These are phyloP conservation scores for Neurospora terricola DNA, from an alignment of 495 filamentous ascomycete species.

Conservation along the genomic window DNA sequence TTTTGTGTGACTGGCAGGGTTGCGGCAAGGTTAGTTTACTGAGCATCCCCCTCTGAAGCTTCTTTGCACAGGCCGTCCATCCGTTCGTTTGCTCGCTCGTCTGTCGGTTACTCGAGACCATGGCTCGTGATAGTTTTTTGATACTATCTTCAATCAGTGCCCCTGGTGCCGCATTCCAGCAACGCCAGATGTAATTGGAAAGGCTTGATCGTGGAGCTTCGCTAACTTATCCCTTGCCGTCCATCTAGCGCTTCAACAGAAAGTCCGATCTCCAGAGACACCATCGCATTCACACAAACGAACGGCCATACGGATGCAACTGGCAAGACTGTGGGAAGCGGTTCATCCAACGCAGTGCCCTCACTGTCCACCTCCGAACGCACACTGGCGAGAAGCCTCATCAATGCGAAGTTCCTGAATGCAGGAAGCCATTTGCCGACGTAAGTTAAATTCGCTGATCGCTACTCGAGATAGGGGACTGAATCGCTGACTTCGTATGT, in stretches of 20 bases:
- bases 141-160: neutral
- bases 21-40: conserved; percentile 41
- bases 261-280: conserved; percentile 86
- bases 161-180: neutral
- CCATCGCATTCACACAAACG: conserved; percentile 84
- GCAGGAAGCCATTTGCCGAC: conserved; percentile 78
- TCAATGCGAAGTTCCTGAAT: conserved; percentile 68
- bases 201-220: neutral
- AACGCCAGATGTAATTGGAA: neutral
- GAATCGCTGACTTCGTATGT: conserved; percentile 24
- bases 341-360: conserved; percentile 82
- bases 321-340: conserved; percentile 68
- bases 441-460: conserved; percentile 37
- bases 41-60: neutral
- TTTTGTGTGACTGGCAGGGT: conserved; percentile 41
- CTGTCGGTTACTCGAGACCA: neutral
- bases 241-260: conserved; percentile 71
- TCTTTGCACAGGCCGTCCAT: neutral
- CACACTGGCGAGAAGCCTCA: conserved; percentile 90
- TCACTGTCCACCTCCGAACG: conserved; percentile 78
- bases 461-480: conserved; percentile 1
- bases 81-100: neutral
- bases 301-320: conserved; percentile 68
- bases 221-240: neutral
- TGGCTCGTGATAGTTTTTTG: neutral